Percentiles rank a stretch among this genome's conserved stretches.
phyloP scores from a whole-genome alignment of 495 filamentous ascomycete genomes.

The Neurospora terricola region DNA sequence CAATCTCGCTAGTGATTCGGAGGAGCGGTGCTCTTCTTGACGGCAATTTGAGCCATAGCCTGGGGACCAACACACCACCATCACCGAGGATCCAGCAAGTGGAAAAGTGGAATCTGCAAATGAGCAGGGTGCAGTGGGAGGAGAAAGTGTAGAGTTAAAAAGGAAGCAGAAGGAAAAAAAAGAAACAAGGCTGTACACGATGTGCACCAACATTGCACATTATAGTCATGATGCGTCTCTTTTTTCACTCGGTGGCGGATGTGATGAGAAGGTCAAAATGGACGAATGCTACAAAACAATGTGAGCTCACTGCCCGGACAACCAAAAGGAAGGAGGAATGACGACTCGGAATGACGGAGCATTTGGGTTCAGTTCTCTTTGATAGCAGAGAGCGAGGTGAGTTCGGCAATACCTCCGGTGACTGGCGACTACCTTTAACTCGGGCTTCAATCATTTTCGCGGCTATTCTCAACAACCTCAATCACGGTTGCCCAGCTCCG shows the following conservation, averaged over 20 bases:
- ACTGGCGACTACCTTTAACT: neutral
- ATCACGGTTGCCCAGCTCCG: constrained; percentile 15
- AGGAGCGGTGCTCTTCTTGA: constrained; percentile 16
- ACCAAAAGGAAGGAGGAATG: neutral
- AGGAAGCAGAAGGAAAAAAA: constrained; percentile 4
- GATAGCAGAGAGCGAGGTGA: neutral
- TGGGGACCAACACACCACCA: neutral
- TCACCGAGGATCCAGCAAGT: neutral
- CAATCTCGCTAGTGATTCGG: constrained; percentile 34
- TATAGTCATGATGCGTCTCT: neutral
- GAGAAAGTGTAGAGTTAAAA: neutral
- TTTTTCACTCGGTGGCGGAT: constrained; percentile 3
- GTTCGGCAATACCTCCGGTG: neutral
- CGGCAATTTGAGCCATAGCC: constrained; percentile 19
- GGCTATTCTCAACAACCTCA: constrained; percentile 2
- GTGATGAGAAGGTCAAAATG: neutral
- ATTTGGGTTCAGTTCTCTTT: neutral
- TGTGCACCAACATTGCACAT: neutral
- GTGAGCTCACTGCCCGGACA: neutral
- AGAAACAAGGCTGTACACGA: constrained; percentile 7
- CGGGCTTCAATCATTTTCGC: neutral
- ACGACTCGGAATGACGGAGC: neutral
- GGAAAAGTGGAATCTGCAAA: constrained; percentile 1
- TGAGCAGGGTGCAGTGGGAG: constrained; percentile 8
- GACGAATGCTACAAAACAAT: neutral